Evolutionary conservation across 192 early-diverging fungal species (phyloP).

Genomic region (Coemansia sp.): DNA sequence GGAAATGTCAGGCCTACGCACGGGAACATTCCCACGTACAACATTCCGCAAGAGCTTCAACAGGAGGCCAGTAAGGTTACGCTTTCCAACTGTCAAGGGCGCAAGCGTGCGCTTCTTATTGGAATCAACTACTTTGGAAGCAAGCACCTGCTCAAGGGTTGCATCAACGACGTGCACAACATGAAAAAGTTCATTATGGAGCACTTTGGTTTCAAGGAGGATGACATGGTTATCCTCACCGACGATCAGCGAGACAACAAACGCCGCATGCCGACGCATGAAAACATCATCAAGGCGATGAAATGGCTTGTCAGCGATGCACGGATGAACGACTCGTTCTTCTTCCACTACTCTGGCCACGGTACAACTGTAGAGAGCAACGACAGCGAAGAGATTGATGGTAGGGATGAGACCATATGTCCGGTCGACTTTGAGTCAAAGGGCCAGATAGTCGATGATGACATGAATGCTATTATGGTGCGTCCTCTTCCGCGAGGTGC

Average conservation of each 20-base stretch:
- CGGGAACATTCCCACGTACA: constrained; percentile 48
- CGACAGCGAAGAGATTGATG: constrained; percentile 77
- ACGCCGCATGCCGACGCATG: constrained; percentile 66
- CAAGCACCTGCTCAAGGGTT: constrained; percentile 67
- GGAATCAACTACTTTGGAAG: constrained; percentile 88
- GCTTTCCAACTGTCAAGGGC: constrained; percentile 58
- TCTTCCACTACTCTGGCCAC: constrained; percentile 84
- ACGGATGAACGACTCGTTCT: constrained; percentile 76
- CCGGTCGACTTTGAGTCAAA: constrained; percentile 62
- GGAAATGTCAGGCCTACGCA: constrained; percentile 29
- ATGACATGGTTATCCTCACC: constrained; percentile 74
- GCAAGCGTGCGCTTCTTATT: constrained; percentile 83
- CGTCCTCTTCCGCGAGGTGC: constrained; percentile 67
- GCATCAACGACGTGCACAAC: constrained; percentile 84
- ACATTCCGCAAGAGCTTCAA: constrained; percentile 50
- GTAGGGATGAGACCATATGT: constrained; percentile 77
- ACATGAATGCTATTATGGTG: constrained; percentile 76
- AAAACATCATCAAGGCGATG: constrained; percentile 77
- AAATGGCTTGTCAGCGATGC: constrained; percentile 78
- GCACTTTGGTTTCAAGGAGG: constrained; percentile 65
- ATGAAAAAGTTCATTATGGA: constrained; percentile 69
- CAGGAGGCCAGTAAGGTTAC: constrained; percentile 49
- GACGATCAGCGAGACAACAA: constrained; percentile 70
- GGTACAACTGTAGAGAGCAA: constrained; percentile 62
- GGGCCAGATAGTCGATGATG: constrained; percentile 74